Base-by-base conservation (phyloP, 495 filamentous ascomycete genomes). In the Talaromyces wortmannii region DNA sequence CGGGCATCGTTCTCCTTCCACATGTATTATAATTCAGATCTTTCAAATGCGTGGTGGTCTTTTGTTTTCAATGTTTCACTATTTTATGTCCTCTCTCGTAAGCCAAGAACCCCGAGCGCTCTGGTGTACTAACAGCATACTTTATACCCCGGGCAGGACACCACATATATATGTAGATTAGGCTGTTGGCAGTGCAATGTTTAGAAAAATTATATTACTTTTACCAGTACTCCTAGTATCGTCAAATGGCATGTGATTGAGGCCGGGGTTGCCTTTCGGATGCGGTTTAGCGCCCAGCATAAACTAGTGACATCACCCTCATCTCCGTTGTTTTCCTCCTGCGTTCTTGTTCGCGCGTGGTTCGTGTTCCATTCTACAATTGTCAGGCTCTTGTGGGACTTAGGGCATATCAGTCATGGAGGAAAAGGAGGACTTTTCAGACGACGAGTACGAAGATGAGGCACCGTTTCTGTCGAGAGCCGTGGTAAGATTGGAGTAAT, bases 361-460 rank as follows among this genome's bases (percentile, higher is more conserved):
- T 40, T 13, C 36, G 7, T 12, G 40, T 49, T 12, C 23, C 48
- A 30, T 54, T 30, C 49, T 23, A 52, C 61, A 46, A 59, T 23
- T 23, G 23, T 4, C 23, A 23, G 23, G 23, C 2, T 23, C 6
- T 47, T 15, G 40, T 15, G 40, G 11, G 10, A 46, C 45, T 31
- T 16, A 18, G 31, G 31, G 61, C 50, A 31, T 23, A 23, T 23
- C 23, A 23, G 23, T 23, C 23, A 70, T 70, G 67, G 57, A 61
- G 6, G 65, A 69, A 31, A 61, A 63, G 7, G 69, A 65, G n/a
- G 63, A 63, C 47, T 50, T 58, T 43, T 58, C 63, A 7, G 64
- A 69, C 42, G 68, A 70, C 40, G 57, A 54, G 29, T 11, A 47
- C 2, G 52, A 61, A 8, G 16, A 56, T 48, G 55, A 58, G 12